Base-by-base conservation (phyloP, 2,329 filamentous ascomycete species). In the Lasiodiplodia theobromae region DNA sequence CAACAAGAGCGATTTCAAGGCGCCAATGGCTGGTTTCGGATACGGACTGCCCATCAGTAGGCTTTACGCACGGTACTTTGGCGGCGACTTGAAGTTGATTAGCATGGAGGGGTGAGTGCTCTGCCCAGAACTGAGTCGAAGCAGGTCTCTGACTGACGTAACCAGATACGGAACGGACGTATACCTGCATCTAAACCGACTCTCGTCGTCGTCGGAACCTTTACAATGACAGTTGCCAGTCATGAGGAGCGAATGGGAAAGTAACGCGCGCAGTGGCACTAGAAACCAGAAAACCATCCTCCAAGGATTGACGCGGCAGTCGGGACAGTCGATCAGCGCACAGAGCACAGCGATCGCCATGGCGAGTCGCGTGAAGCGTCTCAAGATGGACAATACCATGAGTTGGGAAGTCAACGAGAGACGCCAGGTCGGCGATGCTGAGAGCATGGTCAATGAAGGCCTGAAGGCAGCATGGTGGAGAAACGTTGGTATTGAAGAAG, bases 1-100 rank as follows among this genome's bases (percentile, higher is more conserved):
- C 80, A 95, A 99, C 82, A 97, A 98, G 84, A 97, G 91, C 82
- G 96, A 99, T 80, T 99, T 99, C 86, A 98, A 99, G 81, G 96
- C 96, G 14, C 96, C 96, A 1, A 98, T 99, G 96, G 96, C 96
- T 71, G 96, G 96, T 2, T 99, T 98, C 77, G 96, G 96, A n/a
- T 99, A 99, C 76, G 96, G 96, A 18, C 79, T 99, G 72, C 96
- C 96, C 0, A 98, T 99, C 71, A 97, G 93, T 73, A 86, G 96
- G 72, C 85, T 99, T 65, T 99, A 99, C 76, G 96, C 96, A 67
- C 86, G 96, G 72, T 99, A 99, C 83, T 99, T 99, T 82, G 96
- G 96, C 69, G 96, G 96, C 69, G 96, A 99, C 80, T 80, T 99
- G 75, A 98, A 98, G 82, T 82, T 99, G 79, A 99, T 99, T 77